These are phyloP conservation scores for Mortierella sp. DNA, from an alignment of 371 early-diverging fungal genomes.

Conservation along the genomic window DNA sequence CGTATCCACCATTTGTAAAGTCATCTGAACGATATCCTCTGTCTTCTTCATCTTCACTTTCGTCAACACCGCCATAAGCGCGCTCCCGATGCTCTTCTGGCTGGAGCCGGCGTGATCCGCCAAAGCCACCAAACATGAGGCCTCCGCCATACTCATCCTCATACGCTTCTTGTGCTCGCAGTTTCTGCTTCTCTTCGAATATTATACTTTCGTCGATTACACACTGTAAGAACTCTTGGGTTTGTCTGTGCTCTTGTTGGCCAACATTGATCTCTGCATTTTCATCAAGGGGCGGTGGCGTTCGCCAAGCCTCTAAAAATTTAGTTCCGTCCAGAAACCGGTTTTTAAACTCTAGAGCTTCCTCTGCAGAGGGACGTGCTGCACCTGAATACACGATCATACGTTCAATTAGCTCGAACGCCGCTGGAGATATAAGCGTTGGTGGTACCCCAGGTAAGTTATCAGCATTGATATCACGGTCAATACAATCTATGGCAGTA, in stretches of 20 bases:
- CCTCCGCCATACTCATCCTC: constrained; percentile 22
- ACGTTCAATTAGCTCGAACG: constrained; percentile 34
- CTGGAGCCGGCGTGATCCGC: background rate
- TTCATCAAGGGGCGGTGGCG: background rate
- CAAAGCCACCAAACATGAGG: constrained; percentile 1
- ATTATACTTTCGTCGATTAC: constrained; percentile 15
- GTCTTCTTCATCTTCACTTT: background rate
- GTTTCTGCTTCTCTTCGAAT: constrained; percentile 12
- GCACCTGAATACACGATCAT: constrained; percentile 41
- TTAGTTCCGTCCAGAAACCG: constrained; percentile 8
- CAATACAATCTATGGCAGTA: background rate
- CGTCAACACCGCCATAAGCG: background rate
- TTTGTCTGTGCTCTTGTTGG: background rate
- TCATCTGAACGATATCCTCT: constrained; percentile 5
- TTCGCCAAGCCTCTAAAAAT: background rate
- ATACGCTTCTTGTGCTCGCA: constrained; percentile 3
- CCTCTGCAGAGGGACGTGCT: constrained; percentile 25
- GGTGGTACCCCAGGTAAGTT: constrained; percentile 1
- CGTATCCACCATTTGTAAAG: background rate
- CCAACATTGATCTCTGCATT: background rate
- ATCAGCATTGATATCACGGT: background rate
- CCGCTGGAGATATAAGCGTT: constrained; percentile 17
- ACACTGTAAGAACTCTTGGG: constrained; percentile 21
- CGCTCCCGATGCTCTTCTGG: background rate
- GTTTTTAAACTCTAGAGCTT: constrained; percentile 21